phyloP scores from a whole-genome alignment of 495 filamentous ascomycete species.

The Penicillium canescens region DNA sequence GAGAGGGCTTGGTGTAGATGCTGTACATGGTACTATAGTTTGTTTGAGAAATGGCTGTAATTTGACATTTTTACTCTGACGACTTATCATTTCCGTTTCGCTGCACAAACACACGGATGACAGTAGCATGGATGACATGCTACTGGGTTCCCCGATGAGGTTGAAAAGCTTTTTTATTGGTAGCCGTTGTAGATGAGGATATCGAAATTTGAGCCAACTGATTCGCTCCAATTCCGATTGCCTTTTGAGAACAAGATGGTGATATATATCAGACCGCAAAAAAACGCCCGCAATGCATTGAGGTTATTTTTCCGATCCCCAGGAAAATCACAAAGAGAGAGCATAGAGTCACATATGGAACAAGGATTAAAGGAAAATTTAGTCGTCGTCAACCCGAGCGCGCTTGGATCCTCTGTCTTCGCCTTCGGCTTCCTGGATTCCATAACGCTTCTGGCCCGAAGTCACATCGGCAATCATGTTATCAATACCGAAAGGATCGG shows the following conservation, averaged over 20 bases:
- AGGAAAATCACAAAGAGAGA: conserved; percentile 2
- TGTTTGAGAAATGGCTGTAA: not conserved
- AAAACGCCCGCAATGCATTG: conserved; percentile 33
- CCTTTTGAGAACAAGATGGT: conserved; percentile 8
- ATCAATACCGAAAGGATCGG: conserved; percentile 90
- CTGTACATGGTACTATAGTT: not conserved
- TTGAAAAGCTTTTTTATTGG: not conserved
- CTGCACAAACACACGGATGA: not conserved
- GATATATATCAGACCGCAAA: conserved; percentile 13
- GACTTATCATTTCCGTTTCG: not conserved
- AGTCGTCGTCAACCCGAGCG: conserved; percentile 77
- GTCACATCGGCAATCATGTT: conserved; percentile 85
- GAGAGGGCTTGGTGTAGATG: not conserved
- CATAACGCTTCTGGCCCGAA: conserved; percentile 75
- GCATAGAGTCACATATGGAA: conserved; percentile 5
- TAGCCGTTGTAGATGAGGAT: not conserved
- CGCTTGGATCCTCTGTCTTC: conserved; percentile 67
- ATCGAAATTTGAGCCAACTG: not conserved
- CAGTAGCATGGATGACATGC: not conserved
- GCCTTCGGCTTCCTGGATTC: conserved; percentile 71
- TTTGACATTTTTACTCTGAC: not conserved
- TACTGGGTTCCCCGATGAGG: not conserved
- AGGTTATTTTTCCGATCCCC: conserved; percentile 11
- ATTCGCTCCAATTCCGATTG: conserved; percentile 7
- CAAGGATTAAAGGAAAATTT: conserved; percentile 9